Percentiles rank a stretch among this genome's conserved stretches.
These are phyloP conservation scores for Populus euphratica DNA, from an alignment of 345 rosid species.

Conservation along the genomic window DNA sequence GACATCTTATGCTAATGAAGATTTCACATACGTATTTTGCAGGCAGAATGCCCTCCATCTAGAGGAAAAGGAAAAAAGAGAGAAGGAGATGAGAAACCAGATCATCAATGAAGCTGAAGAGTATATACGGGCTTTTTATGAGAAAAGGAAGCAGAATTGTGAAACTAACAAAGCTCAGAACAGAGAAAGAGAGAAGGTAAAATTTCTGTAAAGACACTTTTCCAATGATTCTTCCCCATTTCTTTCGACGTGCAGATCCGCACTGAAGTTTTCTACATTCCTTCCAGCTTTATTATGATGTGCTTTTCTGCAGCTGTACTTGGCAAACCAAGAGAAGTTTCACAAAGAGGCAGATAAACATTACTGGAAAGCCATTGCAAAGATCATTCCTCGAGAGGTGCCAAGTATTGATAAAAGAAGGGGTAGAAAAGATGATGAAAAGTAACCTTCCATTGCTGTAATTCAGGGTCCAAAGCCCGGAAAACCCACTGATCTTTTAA, in stretches of 20 bases:
- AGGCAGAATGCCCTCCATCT: conserved; percentile 85
- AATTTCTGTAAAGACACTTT: background rate
- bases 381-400: conserved; percentile 85
- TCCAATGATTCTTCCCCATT: background rate
- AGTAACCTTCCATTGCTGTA: conserved; percentile 56
- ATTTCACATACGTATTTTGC: conserved; percentile 17
- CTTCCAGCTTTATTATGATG: background rate
- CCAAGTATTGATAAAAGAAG: conserved; percentile 82
- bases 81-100: conserved; percentile 88
- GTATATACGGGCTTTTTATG: conserved; percentile 67
- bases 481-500: conserved; percentile 76
- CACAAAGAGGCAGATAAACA: conserved; percentile 84
- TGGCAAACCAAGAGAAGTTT: conserved; percentile 89
- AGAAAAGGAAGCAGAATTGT: conserved; percentile 63
- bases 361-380: conserved; percentile 94
- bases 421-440: conserved; percentile 71
- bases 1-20: background rate
- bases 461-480: conserved; percentile 96
- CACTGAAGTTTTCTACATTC: background rate
- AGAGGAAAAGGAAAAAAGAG: conserved; percentile 91
- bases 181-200: conserved; percentile 90
- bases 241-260: background rate
- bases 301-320: conserved; percentile 46
- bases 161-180: conserved; percentile 74
- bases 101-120: conserved; percentile 86